phyloP scores from a whole-genome alignment of 2,329 filamentous ascomycete species.

The Truncatella angustata region DNA sequence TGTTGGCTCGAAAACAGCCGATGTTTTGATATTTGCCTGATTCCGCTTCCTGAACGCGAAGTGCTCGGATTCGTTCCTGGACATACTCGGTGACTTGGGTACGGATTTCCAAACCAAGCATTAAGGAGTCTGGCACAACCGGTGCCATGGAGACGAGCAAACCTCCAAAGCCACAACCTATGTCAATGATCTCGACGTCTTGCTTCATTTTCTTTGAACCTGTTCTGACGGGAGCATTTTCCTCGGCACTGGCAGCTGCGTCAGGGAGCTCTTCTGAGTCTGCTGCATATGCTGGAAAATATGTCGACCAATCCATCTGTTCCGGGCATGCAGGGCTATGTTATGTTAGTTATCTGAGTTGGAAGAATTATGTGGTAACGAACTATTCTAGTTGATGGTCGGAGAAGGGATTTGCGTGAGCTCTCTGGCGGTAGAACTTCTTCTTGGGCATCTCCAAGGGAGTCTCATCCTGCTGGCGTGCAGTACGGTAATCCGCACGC shows the following conservation, averaged over 20 bases:
- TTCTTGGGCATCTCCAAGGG: constrained; percentile 74
- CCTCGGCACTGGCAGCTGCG: constrained; percentile 13
- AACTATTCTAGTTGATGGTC: constrained; percentile 91
- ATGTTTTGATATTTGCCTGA: constrained; percentile 74
- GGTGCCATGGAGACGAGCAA: constrained; percentile 83
- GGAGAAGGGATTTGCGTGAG: constrained; percentile 97
- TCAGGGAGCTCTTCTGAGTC: constrained; percentile 30
- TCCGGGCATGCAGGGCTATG: constrained; percentile 72
- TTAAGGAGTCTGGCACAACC: constrained; percentile 74
- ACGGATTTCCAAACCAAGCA: constrained; percentile 91
- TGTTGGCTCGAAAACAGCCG: constrained; percentile 85
- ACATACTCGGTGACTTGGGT: constrained; percentile 89
- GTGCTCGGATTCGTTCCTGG: constrained; percentile 78
- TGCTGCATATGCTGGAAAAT: constrained; percentile 73
- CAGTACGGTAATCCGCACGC: constrained; percentile 63
- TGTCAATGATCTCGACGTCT: constrained; percentile 89
- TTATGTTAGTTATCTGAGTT: constrained; percentile 14
- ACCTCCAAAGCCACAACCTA: constrained; percentile 95
- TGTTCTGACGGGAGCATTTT: constrained; percentile 14
- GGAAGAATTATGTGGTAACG: constrained; percentile 28
- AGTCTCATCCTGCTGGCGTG: constrained; percentile 48
- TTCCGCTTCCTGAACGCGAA: constrained; percentile 64
- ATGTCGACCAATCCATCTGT: constrained; percentile 86
- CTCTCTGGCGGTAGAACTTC: constrained; percentile 93
- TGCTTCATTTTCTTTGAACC: constrained; percentile 48